Evolutionary conservation across 768 basidiomycete species (phyloP), one percentile per base, ranked within the genome.

Genomic region (Lactarius tabidus): DNA sequence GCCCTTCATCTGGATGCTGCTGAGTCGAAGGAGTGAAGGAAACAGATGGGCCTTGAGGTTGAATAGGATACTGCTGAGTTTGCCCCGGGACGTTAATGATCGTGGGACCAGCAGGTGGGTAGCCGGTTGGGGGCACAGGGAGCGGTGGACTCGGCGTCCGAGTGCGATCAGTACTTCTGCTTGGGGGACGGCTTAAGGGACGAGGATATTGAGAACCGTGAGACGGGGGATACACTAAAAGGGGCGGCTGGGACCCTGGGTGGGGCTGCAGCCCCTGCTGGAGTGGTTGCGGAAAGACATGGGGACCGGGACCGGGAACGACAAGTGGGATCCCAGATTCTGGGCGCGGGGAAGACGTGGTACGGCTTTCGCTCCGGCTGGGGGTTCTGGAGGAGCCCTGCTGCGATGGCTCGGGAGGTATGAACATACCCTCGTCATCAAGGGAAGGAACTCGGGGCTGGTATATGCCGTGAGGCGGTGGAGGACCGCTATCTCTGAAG

Each of bases 371-470:
- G 31, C 28, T 56, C 20, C 48, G 17, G 23, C 41, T n/a, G 20
- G 23, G 51, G 53, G 31, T 20, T 41, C 48, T 15, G 26, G 6
- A 26, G 23, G 48, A 26, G 14, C 26, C 26, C 28, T 33, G 39
- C 28, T n/a, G 41, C 12, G 67, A 59, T 15, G 64, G 59, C 26
- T 41, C 39, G 31, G 67, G 38, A n/a, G 67, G 68, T 51, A 69
- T 51, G 41, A 33, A 69, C 5, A 35, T 3, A 0, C 55, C 62
- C 0, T 55, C 56, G 0, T 63, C 68, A 15, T 18, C 63, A 1
- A 1, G 1, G 8, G 8, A 4, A 9, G 68, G 68, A 43, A 63
- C 23, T 9, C 62, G 68, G 26, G 68, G 68, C 31, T 20, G 29
- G 56, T 69, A 69, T 18, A 67, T n/a, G n/a, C n/a, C 61, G 20